These are phyloP conservation scores for Antrodiella citrinella DNA, from an alignment of 768 basidiomycete species.

Conservation along the genomic window DNA sequence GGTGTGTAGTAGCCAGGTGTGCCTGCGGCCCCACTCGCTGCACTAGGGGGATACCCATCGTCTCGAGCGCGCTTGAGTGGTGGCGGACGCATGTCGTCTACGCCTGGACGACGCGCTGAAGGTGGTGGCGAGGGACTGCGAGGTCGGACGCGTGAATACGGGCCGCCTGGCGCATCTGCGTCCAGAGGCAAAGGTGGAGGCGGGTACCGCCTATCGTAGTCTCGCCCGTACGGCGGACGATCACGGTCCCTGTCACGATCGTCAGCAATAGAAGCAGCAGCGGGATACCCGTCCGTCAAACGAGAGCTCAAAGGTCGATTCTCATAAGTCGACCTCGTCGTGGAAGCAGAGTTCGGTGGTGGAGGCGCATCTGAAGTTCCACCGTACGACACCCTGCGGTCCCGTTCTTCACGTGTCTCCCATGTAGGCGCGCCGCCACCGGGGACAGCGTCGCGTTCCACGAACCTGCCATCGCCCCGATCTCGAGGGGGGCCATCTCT, in stretches of 20 bases:
- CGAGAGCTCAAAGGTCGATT: slow-evolving; percentile 18
- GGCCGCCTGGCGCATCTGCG: background rate
- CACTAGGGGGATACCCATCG: slow-evolving; percentile 8
- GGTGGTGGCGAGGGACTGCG: slow-evolving; percentile 21
- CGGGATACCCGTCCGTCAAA: slow-evolving; percentile 14
- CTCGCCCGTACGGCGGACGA: background rate
- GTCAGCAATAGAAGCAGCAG: too few species aligned
- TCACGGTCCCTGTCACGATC: slow-evolving; percentile 14
- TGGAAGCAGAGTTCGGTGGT: slow-evolving; percentile 1
- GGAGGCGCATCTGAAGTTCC: slow-evolving; percentile 8
- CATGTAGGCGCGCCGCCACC: too few species aligned
- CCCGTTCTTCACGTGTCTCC: slow-evolving; percentile 25
- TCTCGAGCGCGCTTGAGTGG: slow-evolving; percentile 22
- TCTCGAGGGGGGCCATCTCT: slow-evolving; percentile 2
- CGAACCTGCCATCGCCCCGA: slow-evolving; percentile 13
- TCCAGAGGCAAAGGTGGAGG: slow-evolving; percentile 8
- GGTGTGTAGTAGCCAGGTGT: slow-evolving; percentile 9
- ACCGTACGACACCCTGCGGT: slow-evolving; percentile 15
- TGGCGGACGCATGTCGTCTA: slow-evolving; percentile 18
- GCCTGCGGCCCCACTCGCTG: background rate
- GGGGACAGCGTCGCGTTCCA: slow-evolving; percentile 7
- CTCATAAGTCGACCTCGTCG: slow-evolving; percentile 16
- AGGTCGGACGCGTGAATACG: slow-evolving; percentile 18
- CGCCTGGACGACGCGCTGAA: slow-evolving; percentile 5
- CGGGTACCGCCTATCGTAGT: slow-evolving; percentile 11